A percentile compares a stretch with the other conserved stretches of the same genome.
These are phyloP conservation scores for Paramecium pentaurelia DNA, from an alignment of 73 alveolate species.

Conservation along the genomic window DNA sequence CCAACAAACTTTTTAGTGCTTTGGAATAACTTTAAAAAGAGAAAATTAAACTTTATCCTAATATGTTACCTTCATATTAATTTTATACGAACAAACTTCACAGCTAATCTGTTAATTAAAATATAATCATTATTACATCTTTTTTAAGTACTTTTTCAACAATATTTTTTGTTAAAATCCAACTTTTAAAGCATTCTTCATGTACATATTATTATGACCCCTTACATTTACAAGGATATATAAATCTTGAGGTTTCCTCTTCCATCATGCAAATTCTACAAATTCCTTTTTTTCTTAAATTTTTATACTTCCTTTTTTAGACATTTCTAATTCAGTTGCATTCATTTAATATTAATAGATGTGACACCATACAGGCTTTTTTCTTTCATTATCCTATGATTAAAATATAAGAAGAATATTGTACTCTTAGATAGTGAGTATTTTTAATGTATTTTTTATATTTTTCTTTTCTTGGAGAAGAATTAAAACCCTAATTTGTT, in stretches of 20 bases:
- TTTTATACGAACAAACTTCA: background rate
- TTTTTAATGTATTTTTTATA: background rate
- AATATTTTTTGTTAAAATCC: slow-evolving; percentile 38
- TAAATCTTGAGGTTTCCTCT: slow-evolving; percentile 52
- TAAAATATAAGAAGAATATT: background rate
- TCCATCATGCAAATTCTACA: slow-evolving; percentile 50
- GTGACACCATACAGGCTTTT: background rate
- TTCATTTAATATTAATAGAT: background rate
- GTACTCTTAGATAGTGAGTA: background rate
- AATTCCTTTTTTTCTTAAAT: background rate
- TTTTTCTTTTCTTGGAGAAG: background rate
- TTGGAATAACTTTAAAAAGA: background rate
- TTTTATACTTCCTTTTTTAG: slow-evolving; percentile 16
- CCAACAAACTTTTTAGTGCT: slow-evolving; percentile 24
- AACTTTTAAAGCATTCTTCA: slow-evolving; percentile 50
- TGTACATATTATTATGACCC: slow-evolving; percentile 41
- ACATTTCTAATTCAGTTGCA: background rate
- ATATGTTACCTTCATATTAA: background rate
- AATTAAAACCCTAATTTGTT: background rate
- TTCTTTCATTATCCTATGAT: background rate
- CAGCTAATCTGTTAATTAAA: background rate
- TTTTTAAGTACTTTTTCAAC: background rate
- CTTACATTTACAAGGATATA: slow-evolving; percentile 51
- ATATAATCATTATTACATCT: background rate
- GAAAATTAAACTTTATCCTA: too few species aligned